These are phyloP conservation scores for Bretziella fagacearum DNA, from an alignment of 2,329 filamentous ascomycete genomes.

Conservation along the genomic window DNA sequence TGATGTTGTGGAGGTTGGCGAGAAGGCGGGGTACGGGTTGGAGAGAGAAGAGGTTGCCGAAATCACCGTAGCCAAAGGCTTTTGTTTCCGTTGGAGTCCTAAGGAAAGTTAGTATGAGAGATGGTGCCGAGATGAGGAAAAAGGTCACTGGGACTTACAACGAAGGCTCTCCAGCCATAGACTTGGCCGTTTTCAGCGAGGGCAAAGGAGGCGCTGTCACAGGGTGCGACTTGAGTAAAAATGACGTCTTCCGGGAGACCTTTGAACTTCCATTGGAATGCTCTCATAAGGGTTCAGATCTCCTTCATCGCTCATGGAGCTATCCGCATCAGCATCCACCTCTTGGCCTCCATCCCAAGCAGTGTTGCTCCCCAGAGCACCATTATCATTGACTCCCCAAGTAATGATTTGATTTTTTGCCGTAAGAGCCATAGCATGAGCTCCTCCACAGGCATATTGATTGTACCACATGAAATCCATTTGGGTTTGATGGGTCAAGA, in stretches of 20 bases:
- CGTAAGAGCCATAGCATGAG: conserved; percentile 59
- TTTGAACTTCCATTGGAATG: conserved; percentile 19
- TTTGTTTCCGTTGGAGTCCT: too few relatives aligned
- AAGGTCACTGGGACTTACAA: conserved; percentile 22
- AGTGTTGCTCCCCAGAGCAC: conserved; percentile 53
- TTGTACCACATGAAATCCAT: conserved; percentile 56
- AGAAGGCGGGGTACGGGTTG: conserved; percentile 32
- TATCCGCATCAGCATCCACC: neutral
- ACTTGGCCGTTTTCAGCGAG: conserved; percentile 51
- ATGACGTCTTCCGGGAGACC: conserved; percentile 37
- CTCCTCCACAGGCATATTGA: conserved; percentile 53
- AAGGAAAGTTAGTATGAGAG: too few relatives aligned
- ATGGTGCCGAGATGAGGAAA: conserved; percentile 21
- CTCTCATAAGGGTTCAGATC: neutral
- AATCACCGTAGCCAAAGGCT: conserved; percentile 31
- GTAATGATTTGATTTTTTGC: conserved; percentile 59
- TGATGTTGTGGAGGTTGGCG: conserved; percentile 40
- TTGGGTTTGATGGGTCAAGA: conserved; percentile 33
- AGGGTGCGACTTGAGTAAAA: conserved; percentile 41
- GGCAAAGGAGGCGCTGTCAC: conserved; percentile 53
- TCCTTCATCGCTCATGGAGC: neutral
- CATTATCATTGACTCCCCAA: conserved; percentile 70
- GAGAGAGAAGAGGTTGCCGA: conserved; percentile 26
- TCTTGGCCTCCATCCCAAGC: conserved; percentile 28
- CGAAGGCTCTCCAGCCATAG: conserved; percentile 65